Percentiles rank a stretch among this genome's conserved stretches.
phyloP scores from a whole-genome alignment of 257 asterid species.

The Nicotiana benthamiana region DNA sequence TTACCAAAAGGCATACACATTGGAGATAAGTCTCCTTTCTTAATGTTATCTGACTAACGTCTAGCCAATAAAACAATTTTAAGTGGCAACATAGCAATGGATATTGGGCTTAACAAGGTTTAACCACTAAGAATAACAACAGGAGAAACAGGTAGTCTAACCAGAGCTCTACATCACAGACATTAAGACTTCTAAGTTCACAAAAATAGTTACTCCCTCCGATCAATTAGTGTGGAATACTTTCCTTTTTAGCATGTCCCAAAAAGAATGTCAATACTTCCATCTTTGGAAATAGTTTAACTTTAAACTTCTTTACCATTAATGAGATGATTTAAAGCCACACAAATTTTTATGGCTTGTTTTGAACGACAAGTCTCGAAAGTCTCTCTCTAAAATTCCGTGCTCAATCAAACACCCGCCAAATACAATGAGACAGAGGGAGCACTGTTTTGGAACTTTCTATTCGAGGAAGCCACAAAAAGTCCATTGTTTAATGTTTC shows the following conservation, averaged over 20 bases:
- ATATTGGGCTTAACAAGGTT: neutral
- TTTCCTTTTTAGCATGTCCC: too few relatives aligned
- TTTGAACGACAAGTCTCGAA: too few relatives aligned
- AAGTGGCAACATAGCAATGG: neutral
- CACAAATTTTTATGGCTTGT: too few relatives aligned
- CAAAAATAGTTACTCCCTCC: neutral
- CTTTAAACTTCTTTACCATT: too few relatives aligned
- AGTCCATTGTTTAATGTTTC: neutral
- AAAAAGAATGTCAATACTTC: too few relatives aligned
- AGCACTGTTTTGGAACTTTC: neutral
- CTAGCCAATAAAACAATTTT: neutral
- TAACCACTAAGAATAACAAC: neutral
- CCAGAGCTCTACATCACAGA: neutral
- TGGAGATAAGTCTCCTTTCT: neutral
- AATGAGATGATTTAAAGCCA: too few relatives aligned
- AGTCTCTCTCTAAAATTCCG: neutral
- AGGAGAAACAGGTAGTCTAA: neutral
- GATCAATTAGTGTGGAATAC: neutral
- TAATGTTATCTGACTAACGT: neutral
- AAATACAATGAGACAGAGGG: neutral
- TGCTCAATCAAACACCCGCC: neutral
- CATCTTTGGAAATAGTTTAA: too few relatives aligned
- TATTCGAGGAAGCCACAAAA: neutral
- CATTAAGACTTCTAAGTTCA: neutral
- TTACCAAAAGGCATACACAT: neutral